Conservation (phyloP, 352 stramenopile species). For the Thalassiosira exigua region DNA sequence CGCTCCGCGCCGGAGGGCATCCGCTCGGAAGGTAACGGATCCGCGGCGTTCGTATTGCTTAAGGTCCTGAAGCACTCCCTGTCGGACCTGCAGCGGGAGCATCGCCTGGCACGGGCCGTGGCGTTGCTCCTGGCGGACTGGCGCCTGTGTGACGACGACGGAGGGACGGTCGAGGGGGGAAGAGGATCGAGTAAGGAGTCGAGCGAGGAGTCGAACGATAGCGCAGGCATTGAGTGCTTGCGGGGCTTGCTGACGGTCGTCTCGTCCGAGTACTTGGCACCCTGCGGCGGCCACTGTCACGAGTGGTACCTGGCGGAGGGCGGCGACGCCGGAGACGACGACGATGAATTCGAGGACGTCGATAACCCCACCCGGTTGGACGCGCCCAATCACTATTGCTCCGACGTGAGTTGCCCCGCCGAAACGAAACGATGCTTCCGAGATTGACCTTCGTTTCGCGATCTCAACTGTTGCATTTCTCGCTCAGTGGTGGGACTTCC, state of each 20-base stretch:
- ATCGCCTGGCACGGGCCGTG: constrained; percentile 49
- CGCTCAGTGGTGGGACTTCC: constrained; percentile 45
- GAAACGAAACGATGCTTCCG: no score
- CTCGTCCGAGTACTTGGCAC: constrained; percentile 53
- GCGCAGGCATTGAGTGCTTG: constrained; percentile 40
- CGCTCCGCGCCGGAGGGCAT: constrained; percentile 34
- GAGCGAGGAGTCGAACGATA: background rate
- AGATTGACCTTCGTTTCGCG: constrained; percentile 7
- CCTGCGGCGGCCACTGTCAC: constrained; percentile 53
- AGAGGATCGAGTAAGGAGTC: background rate
- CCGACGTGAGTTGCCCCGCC: no score
- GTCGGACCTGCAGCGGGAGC: constrained; percentile 66
- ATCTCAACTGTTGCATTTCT: background rate
- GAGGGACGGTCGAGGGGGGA: background rate
- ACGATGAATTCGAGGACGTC: constrained; percentile 7
- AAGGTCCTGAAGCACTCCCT: constrained; percentile 68
- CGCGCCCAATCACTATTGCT: constrained; percentile 58
- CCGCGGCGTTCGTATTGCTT: constrained; percentile 45
- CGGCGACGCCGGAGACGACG: constrained; percentile 20
- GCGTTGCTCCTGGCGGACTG: constrained; percentile 49
- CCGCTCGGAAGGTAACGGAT: background rate
- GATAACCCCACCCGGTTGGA: constrained; percentile 13
- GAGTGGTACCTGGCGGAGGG: constrained; percentile 43
- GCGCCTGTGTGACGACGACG: constrained; percentile 21
- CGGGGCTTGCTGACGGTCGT: constrained; percentile 51